Evolutionary conservation across 176 grass and related monocot genomes (phyloP), one percentile per base, ranked within the genome.

Genomic region (Lolium multiflorum): DNA sequence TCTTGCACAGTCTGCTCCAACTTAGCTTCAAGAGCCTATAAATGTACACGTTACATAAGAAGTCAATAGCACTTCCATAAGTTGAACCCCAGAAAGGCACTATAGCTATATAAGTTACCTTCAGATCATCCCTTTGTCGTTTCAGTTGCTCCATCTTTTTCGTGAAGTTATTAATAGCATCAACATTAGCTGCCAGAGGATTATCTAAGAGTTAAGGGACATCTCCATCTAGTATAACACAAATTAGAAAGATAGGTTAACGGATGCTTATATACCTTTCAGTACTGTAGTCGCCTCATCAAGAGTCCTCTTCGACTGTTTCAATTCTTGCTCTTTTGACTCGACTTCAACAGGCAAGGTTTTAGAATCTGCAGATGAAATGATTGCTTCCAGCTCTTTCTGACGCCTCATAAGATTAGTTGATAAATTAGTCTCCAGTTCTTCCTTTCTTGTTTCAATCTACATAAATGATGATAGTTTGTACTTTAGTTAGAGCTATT

Each of bases 381-480:
- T 99, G 74, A 99, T 91, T 52, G 88, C 90, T 88, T 99, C 94
- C 66, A 99, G 91, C 72, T 99, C 97, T 79, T 96, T 93, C 47
- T 96, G 91, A 16, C 92, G 84, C 67, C 97, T 93, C 74, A 98
- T 91, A 84, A 99, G 97, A 91, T 99, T 99, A 26, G 92, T 96
- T 80, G 97, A 96, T 48, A 99, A 78, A 93, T 99, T 99, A 25
- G 89, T 96, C 80, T 99, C 97, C 70, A 99, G 51, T 80, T 99
- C 97, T 84, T 99, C 97, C 80, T 96, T 99, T 77, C 97, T 92
- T 50, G 97, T 89, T 88, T 99, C 97, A 85, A 99, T 93, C 97
- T 98, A 85, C 17, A 82, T 31, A 37, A 16, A 66, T 13, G 6
- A 65, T 35, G 4, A 81, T 39, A 47, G 2, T 78, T 85, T 62